Percentiles rank a stretch among this genome's conserved stretches.
Conservation (phyloP, 73 alveolate genomes). For the Paramecium sonneborni region DNA sequence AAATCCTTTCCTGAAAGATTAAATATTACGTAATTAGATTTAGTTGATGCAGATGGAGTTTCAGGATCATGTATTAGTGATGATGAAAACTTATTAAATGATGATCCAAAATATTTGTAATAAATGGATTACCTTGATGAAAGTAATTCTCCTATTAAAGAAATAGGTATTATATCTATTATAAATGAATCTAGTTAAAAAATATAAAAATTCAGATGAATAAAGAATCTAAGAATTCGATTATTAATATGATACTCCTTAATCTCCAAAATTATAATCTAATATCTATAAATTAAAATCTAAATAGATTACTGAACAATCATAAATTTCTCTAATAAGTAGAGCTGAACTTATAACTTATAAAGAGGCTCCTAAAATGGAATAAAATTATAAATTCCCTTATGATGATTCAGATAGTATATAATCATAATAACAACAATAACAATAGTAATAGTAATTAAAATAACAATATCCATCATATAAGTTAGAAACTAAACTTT, state of each 20-base stretch:
- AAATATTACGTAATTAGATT: background rate
- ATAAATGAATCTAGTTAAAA: background rate
- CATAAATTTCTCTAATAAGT: background rate
- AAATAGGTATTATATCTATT: background rate
- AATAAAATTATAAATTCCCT: background rate
- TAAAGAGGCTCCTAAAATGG: background rate
- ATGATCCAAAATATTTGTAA: background rate
- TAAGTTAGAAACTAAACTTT: background rate
- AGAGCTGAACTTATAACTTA: conserved; percentile 7
- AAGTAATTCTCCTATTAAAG: background rate
- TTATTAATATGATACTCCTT: background rate
- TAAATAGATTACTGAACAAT: background rate
- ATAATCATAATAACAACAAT: background rate
- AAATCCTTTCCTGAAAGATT: background rate
- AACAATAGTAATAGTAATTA: background rate
- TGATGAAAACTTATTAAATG: background rate
- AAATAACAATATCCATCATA: background rate
- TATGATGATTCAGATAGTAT: background rate
- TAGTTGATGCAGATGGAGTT: conserved; percentile 20
- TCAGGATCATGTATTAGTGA: background rate
- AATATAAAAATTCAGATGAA: background rate
- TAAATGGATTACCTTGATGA: background rate
- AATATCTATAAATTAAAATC: background rate
- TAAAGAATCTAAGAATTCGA: background rate
- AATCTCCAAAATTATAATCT: background rate